These are phyloP conservation scores for Aciculosporium take DNA, from an alignment of 2,329 filamentous ascomycete species.

Conservation along the genomic window DNA sequence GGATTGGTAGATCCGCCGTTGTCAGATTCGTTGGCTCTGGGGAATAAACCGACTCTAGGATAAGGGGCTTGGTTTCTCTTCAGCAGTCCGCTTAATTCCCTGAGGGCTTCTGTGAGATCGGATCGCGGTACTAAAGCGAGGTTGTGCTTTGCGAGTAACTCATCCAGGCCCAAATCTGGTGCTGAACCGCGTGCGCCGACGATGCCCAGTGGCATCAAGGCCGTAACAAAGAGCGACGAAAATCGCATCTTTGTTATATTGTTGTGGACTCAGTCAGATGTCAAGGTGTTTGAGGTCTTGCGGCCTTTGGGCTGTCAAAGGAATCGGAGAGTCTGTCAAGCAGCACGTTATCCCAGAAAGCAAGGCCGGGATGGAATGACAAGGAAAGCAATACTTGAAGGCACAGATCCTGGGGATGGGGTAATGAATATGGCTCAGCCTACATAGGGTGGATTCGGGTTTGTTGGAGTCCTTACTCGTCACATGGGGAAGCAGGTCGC, in stretches of 20 bases:
- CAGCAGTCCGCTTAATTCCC: slow-evolving; percentile 27
- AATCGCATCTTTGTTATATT: slow-evolving; percentile 20
- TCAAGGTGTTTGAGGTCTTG: background rate
- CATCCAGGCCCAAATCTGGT: slow-evolving; percentile 24
- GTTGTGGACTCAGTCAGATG: slow-evolving; percentile 1
- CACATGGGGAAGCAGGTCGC: background rate
- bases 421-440: slow-evolving; percentile 2
- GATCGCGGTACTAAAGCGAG: slow-evolving; percentile 30
- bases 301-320: background rate
- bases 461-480: background rate
- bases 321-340: background rate
- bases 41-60: slow-evolving; percentile 1
- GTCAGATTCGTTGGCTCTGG: slow-evolving; percentile 1
- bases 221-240: slow-evolving; percentile 20
- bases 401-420: background rate
- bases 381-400: background rate
- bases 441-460: background rate
- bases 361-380: background rate
- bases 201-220: slow-evolving; percentile 20
- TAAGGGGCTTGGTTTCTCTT: slow-evolving; percentile 14
- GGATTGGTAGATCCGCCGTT: no score
- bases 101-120: slow-evolving; percentile 29
- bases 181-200: slow-evolving; percentile 16
- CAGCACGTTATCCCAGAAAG: background rate
- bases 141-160: slow-evolving; percentile 28